Evolutionary conservation across 2,329 filamentous ascomycete genomes (phyloP).

Genomic region (Aureobasidium leucospermi): DNA sequence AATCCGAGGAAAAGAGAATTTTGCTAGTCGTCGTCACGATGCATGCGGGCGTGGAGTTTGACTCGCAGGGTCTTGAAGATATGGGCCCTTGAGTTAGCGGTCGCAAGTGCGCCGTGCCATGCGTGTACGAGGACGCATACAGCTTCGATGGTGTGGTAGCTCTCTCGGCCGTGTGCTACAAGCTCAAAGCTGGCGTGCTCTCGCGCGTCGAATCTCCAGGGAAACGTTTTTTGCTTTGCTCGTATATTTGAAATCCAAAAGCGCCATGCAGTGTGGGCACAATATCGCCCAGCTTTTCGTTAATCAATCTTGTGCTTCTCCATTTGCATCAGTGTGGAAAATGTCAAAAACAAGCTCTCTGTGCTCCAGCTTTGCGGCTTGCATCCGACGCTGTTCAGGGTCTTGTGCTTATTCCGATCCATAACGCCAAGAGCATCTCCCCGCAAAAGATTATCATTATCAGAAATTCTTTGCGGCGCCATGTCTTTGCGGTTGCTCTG

Average conservation of each 20-base stretch:
- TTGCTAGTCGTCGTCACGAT: constrained; percentile 7
- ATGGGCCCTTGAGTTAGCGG: neutral
- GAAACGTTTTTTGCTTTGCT: constrained; percentile 6
- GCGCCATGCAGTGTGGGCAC: constrained; percentile 9
- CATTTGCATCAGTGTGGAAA: neutral
- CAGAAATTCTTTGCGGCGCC: neutral
- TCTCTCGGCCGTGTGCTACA: neutral
- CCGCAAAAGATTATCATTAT: neutral
- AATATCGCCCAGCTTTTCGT: neutral
- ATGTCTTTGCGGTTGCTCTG: constrained; percentile 11
- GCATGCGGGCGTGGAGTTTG: neutral
- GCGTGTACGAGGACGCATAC: constrained; percentile 9
- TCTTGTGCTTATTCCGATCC: neutral
- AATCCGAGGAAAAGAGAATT: constrained; percentile 7
- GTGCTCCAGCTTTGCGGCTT: constrained; percentile 9
- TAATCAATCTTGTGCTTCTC: neutral
- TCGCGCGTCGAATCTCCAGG: constrained; percentile 4
- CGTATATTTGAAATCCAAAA: constrained; percentile 7
- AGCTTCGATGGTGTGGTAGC: constrained; percentile 5
- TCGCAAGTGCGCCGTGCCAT: constrained; percentile 3
- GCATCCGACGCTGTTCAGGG: constrained; percentile 10
- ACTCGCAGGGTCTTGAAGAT: neutral
- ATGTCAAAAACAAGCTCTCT: constrained; percentile 7
- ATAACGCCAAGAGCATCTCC: neutral
- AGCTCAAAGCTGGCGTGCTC: neutral